phyloP scores from a whole-genome alignment of 1,284 basidiomycete species.

The Stereum hirsutum region DNA sequence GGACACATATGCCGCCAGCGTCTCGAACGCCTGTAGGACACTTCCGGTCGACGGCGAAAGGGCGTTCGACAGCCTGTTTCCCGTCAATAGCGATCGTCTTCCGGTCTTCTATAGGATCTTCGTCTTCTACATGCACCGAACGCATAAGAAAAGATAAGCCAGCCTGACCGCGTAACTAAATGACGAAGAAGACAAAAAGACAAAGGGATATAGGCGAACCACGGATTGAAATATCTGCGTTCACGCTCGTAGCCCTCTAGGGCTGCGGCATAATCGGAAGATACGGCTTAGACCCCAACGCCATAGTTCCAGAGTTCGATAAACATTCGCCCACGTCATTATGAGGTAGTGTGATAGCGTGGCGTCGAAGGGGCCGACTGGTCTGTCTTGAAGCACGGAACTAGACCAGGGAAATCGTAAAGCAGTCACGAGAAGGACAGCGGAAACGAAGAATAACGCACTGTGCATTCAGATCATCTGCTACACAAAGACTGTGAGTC shows the following conservation, averaged over 20 bases:
- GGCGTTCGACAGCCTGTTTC: slow-evolving; percentile 66
- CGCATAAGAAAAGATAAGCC: not conserved
- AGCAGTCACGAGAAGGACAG: too few relatives aligned
- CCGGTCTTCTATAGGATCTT: slow-evolving; percentile 62
- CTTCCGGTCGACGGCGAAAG: slow-evolving; percentile 78
- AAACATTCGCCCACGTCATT: slow-evolving; percentile 79
- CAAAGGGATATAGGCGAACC: slow-evolving; percentile 21
- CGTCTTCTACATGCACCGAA: slow-evolving; percentile 35
- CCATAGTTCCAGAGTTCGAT: slow-evolving; percentile 73
- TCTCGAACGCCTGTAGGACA: slow-evolving; percentile 82
- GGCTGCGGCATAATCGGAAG: slow-evolving; percentile 76
- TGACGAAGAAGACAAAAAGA: too few relatives aligned
- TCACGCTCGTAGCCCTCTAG: slow-evolving; percentile 67
- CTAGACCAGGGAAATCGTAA: too few relatives aligned
- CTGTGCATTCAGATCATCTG: slow-evolving; percentile 71
- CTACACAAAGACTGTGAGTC: slow-evolving; percentile 65
- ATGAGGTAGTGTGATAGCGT: slow-evolving; percentile 64
- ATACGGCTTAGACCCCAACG: slow-evolving; percentile 76
- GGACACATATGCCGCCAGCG: slow-evolving; percentile 73
- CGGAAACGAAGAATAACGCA: slow-evolving; percentile 21
- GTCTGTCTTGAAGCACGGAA: slow-evolving; percentile 48
- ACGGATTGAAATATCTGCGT: slow-evolving; percentile 70
- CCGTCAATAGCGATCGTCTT: slow-evolving; percentile 71
- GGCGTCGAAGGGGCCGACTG: slow-evolving; percentile 53
- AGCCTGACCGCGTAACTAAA: not conserved